Conservation (phyloP, 257 asterid species). For the Ilex asprella region DNA sequence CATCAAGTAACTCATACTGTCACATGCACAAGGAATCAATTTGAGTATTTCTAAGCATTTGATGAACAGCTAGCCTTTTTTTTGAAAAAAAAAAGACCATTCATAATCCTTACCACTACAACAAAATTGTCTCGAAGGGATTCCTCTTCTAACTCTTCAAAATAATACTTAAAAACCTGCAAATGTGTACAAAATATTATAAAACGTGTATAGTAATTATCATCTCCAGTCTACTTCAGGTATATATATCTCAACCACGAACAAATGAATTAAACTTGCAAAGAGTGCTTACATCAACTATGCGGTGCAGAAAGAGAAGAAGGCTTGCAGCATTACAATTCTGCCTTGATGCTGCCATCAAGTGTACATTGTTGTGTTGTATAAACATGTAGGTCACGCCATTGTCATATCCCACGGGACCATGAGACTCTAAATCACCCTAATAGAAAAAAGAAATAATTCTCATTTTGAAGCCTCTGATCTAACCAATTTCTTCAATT, state of each 20-base stretch:
- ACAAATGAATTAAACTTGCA: neutral
- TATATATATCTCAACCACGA: no score
- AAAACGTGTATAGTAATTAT: neutral
- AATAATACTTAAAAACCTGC: conserved; percentile 25
- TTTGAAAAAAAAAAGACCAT: neutral
- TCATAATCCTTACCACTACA: conserved; percentile 25
- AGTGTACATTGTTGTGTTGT: conserved; percentile 42
- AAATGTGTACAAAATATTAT: neutral
- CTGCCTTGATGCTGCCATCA: conserved; percentile 34
- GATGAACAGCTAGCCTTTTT: neutral
- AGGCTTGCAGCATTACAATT: conserved; percentile 16
- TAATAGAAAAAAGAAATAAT: conserved; percentile 6
- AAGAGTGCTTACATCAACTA: conserved; percentile 30
- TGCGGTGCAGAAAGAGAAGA: conserved; percentile 40
- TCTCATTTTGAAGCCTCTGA: neutral
- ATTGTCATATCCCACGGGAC: conserved; percentile 33
- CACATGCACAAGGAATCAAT: conserved; percentile 5
- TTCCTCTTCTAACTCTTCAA: conserved; percentile 32
- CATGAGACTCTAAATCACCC: conserved; percentile 42
- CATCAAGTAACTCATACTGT: conserved; percentile 38
- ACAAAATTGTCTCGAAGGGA: conserved; percentile 44
- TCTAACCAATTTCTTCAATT: no score
- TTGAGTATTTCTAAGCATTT: neutral
- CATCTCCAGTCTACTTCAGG: no score
- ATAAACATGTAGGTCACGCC: conserved; percentile 47